These are phyloP conservation scores for Saccharomyces mikatae DNA, from an alignment of 805 yeast genomes.

Conservation along the genomic window DNA sequence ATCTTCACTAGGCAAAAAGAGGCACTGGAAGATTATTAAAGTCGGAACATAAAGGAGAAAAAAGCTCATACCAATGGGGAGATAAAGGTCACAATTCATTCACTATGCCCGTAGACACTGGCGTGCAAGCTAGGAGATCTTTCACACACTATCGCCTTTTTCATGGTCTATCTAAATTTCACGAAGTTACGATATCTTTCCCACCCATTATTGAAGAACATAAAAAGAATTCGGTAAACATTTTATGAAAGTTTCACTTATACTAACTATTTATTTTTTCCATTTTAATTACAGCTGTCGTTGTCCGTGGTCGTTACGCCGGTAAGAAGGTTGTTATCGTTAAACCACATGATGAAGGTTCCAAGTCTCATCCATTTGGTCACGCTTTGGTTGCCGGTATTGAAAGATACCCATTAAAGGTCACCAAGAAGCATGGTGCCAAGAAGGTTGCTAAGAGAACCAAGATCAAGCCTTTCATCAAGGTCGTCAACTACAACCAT, in stretches of 20 bases:
- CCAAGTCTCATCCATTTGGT: constrained; percentile 97
- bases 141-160: neutral
- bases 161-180: neutral
- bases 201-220: neutral
- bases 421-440: constrained; percentile 88
- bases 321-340: constrained; percentile 99
- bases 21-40: neutral
- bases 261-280: constrained; percentile 23
- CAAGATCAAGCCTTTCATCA: constrained; percentile 97
- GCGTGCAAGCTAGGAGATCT: neutral
- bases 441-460: constrained; percentile 97
- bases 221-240: neutral
- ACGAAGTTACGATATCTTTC: neutral
- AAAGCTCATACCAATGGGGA: neutral
- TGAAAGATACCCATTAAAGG: constrained; percentile 96
- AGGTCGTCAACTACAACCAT: constrained; percentile 99
- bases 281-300: constrained; percentile 59
- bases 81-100: neutral
- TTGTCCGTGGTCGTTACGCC: constrained; percentile 99
- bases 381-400: constrained; percentile 99
- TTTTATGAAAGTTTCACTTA: neutral
- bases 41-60: neutral
- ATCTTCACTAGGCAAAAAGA: neutral
- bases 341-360: constrained; percentile 97
- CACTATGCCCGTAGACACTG: neutral